A percentile compares a stretch with the other conserved stretches of the same genome.
Evolutionary conservation across 768 basidiomycete species (phyloP).

Genomic region (Phylloporus arenicola): DNA sequence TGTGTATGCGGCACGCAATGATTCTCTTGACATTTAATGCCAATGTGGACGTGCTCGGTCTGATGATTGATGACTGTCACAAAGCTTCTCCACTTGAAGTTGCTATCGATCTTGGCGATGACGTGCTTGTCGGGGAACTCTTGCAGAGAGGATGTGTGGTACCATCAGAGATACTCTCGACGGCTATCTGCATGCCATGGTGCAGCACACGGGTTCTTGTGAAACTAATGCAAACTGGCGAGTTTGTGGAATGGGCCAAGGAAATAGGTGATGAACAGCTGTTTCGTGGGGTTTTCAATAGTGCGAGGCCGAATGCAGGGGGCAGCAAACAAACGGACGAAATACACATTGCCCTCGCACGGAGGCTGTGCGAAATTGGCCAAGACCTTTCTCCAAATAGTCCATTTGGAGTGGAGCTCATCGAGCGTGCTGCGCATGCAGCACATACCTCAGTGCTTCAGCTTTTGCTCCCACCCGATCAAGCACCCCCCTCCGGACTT

Average conservation of each 20-base stretch:
- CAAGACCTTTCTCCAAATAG: background rate
- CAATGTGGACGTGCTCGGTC: background rate
- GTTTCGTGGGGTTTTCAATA: background rate
- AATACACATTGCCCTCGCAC: background rate
- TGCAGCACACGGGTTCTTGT: background rate
- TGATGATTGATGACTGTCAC: background rate
- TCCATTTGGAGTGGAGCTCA: background rate
- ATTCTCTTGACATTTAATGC: background rate
- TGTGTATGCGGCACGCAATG: conserved; percentile 8
- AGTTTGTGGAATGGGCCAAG: conserved; percentile 1
- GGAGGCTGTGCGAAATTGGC: background rate
- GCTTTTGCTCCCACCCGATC: background rate
- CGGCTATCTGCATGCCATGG: conserved; percentile 2
- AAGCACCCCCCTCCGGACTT: background rate
- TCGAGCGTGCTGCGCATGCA: background rate
- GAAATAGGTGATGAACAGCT: background rate
- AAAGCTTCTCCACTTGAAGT: background rate
- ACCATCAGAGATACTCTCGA: background rate
- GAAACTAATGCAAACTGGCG: background rate
- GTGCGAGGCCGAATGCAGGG: background rate
- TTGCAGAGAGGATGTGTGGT: background rate
- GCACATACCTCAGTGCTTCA: background rate
- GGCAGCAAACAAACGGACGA: background rate
- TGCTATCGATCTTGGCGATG: background rate
- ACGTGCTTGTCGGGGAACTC: background rate